Conservation (phyloP, 2,329 filamentous ascomycete genomes). For the Trichoderma sp. region DNA sequence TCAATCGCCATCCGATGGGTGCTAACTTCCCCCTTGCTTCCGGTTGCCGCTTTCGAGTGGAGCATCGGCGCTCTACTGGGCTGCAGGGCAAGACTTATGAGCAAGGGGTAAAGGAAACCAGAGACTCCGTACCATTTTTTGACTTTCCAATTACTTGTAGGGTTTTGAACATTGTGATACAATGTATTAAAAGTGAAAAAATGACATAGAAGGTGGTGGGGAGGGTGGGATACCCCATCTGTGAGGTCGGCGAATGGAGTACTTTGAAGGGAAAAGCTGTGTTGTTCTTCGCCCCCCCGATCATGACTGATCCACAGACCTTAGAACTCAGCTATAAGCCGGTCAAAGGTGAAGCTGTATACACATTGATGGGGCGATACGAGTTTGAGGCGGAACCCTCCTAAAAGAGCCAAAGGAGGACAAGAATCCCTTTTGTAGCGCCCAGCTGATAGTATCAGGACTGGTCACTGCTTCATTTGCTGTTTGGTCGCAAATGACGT, state of each 20-base stretch:
- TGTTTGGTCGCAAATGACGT: not conserved
- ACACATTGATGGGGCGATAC: not conserved
- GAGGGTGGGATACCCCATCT: not conserved
- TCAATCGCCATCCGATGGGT: not conserved
- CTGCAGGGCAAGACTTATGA: conserved; percentile 1
- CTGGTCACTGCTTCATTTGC: not conserved
- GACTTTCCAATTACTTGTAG: not conserved
- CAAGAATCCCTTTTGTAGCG: not conserved
- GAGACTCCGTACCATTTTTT: not conserved
- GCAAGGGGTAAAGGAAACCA: not conserved
- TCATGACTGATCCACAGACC: not conserved
- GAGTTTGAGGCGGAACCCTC: not conserved
- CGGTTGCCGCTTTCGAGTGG: not conserved
- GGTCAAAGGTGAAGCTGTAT: not conserved
- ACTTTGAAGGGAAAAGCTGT: not conserved
- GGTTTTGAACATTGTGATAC: not conserved
- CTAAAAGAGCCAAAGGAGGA: not conserved
- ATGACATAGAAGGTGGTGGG: not conserved
- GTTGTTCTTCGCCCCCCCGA: not conserved
- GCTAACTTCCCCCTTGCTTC: conserved; percentile 2
- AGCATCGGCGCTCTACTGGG: not conserved
- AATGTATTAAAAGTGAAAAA: not conserved
- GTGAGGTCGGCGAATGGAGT: not conserved
- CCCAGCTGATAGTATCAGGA: not conserved
- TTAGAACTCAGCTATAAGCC: not conserved